These are phyloP conservation scores for Xylariaceae sp. DNA, from an alignment of 2,329 filamentous ascomycete species.

Conservation along the genomic window DNA sequence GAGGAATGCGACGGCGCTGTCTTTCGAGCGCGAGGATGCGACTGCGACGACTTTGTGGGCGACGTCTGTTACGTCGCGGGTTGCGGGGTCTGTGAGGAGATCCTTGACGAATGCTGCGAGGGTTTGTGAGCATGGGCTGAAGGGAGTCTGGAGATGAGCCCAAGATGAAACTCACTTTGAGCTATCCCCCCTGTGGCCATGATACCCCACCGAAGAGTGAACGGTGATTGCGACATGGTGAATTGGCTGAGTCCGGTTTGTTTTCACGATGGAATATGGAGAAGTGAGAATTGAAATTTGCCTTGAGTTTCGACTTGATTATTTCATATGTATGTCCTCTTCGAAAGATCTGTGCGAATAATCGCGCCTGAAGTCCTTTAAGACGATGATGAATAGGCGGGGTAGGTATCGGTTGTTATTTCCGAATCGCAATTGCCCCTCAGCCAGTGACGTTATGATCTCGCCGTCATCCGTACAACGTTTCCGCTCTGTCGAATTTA, in stretches of 20 bases:
- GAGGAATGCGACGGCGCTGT: slow-evolving; percentile 70
- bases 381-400: too few species aligned
- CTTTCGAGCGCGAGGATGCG: slow-evolving; percentile 70
- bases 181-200: slow-evolving; percentile 59
- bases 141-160: neutral
- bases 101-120: slow-evolving; percentile 67
- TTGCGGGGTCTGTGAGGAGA: slow-evolving; percentile 67
- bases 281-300: too few species aligned
- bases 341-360: too few species aligned
- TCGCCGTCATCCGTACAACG: too few species aligned
- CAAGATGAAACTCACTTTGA: slow-evolving; percentile 41
- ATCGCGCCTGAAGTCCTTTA: too few species aligned
- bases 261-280: neutral
- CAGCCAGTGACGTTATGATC: too few species aligned
- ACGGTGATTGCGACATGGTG: slow-evolving; percentile 41
- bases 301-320: too few species aligned
- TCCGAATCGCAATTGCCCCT: too few species aligned
- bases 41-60: slow-evolving; percentile 75
- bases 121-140: neutral
- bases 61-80: slow-evolving; percentile 67
- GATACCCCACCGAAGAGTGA: slow-evolving; percentile 56
- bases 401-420: too few species aligned
- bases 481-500: too few species aligned
- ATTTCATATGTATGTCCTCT: too few species aligned
- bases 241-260: neutral